These are phyloP conservation scores for Primulina huaijiensis DNA, from an alignment of 257 asterid species.

Conservation along the genomic window DNA sequence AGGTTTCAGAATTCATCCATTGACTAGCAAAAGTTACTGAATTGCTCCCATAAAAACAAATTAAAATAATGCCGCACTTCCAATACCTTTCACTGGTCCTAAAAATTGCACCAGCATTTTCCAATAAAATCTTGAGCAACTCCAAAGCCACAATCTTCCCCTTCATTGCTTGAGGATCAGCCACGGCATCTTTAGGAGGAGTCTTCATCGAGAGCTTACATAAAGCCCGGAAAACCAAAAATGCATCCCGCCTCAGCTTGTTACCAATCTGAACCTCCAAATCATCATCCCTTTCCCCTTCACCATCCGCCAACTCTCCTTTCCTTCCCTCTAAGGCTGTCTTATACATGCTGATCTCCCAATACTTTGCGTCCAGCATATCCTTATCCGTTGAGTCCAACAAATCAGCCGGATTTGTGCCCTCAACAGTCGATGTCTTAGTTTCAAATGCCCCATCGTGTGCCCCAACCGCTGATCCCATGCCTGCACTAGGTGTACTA, in stretches of 20 bases:
- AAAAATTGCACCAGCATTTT: constrained; percentile 95
- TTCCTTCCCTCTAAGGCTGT: constrained; percentile 95
- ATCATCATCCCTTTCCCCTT: constrained; percentile 90
- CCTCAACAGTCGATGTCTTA: constrained; percentile 85
- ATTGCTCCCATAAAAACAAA: constrained; percentile 12
- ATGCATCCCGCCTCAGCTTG: constrained; percentile 92
- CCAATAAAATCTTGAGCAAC: constrained; percentile 92
- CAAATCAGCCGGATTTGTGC: constrained; percentile 95
- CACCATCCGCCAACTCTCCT: constrained; percentile 93
- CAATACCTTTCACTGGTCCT: constrained; percentile 96
- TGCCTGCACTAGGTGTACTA: constrained; percentile 49
- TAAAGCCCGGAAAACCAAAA: constrained; percentile 87
- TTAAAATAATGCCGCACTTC: constrained; percentile 13
- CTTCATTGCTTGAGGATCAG: constrained; percentile 89
- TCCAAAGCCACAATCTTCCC: constrained; percentile 97
- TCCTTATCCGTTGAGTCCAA: constrained; percentile 98
- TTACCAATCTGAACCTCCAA: constrained; percentile 96
- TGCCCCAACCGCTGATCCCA: constrained; percentile 43
- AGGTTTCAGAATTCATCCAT: constrained; percentile 8
- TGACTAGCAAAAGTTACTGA: constrained; percentile 7
- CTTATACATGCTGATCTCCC: constrained; percentile 99
- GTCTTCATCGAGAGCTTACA: constrained; percentile 99
- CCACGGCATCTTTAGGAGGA: constrained; percentile 86
- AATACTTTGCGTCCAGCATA: constrained; percentile 97
- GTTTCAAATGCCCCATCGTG: constrained; percentile 99